Conservation (phyloP, 176 grass and related monocot genomes). For the Olyra latifolia region DNA sequence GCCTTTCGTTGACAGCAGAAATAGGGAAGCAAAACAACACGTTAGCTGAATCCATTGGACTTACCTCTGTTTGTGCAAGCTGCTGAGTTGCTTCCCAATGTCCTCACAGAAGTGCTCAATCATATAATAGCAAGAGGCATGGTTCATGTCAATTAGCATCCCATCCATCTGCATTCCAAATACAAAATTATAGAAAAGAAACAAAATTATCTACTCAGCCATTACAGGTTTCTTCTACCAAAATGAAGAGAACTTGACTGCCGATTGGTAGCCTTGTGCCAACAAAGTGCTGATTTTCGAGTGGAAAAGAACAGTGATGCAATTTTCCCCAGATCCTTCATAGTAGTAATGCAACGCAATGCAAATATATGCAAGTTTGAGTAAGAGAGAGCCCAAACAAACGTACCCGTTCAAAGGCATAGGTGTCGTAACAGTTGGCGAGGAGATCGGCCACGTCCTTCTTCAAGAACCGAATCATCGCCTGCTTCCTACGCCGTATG, state of each 20-base stretch:
- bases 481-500: constrained; percentile 83
- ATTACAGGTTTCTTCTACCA: background rate
- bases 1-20: constrained; percentile 8
- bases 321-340: background rate
- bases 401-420: constrained; percentile 74
- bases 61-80: constrained; percentile 76
- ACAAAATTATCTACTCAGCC: background rate
- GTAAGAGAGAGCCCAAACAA: background rate
- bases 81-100: constrained; percentile 65
- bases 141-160: constrained; percentile 71
- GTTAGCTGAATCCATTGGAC: background rate
- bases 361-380: background rate
- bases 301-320: background rate
- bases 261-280: background rate
- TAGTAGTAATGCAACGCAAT: background rate
- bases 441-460: constrained; percentile 92
- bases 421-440: constrained; percentile 56
- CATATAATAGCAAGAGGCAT: constrained; percentile 67
- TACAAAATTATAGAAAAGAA: too few relatives aligned
- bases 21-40: background rate
- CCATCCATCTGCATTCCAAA: constrained; percentile 62
- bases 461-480: constrained; percentile 77
- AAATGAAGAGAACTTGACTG: background rate
- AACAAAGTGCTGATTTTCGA: background rate
- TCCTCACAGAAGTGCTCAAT: constrained; percentile 68